Percentiles rank a stretch among this genome's conserved stretches.
phyloP scores from a whole-genome alignment of 73 alveolate species.

The Tetrahymena malaccensis region DNA sequence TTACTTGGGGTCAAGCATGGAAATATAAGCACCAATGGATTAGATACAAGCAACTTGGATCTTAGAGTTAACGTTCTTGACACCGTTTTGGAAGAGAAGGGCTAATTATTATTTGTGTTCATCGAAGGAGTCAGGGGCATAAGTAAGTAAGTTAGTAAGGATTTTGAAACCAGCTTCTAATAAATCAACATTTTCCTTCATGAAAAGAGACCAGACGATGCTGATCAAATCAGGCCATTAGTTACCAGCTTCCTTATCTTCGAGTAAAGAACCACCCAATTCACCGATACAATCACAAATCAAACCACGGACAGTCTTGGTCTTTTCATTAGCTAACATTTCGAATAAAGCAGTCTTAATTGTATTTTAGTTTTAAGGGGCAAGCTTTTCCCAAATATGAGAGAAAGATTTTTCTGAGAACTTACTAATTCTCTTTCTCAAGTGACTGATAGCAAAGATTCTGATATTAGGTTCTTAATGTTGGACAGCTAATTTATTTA shows the following conservation, averaged over 20 bases:
- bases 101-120: conserved; percentile 7
- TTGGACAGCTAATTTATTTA: not conserved
- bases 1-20: conserved; percentile 58
- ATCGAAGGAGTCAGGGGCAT: conserved; percentile 33
- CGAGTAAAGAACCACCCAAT: conserved; percentile 36
- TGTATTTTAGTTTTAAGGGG: not conserved
- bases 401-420: not conserved
- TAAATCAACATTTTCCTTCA: conserved; percentile 5
- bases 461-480: not conserved
- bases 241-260: conserved; percentile 27
- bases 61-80: conserved; percentile 42
- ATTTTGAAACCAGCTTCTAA: conserved; percentile 37
- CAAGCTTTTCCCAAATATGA: not conserved
- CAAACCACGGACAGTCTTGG: conserved; percentile 21
- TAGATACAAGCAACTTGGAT: conserved; percentile 32
- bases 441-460: not conserved
- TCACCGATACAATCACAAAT: conserved; percentile 70
- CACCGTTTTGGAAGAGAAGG: conserved; percentile 38
- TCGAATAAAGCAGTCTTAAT: not conserved
- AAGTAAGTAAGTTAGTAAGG: conserved; percentile 28
- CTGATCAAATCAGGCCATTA: conserved; percentile 30
- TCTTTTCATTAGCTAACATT: not conserved
- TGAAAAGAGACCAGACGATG: conserved; percentile 33
- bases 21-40: conserved; percentile 29
- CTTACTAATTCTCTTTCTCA: not conserved